A percentile compares a stretch with the other conserved stretches of the same genome.
Evolutionary conservation across 306 rosid genomes (phyloP).

Genomic region (Erythrophleum fordii): DNA sequence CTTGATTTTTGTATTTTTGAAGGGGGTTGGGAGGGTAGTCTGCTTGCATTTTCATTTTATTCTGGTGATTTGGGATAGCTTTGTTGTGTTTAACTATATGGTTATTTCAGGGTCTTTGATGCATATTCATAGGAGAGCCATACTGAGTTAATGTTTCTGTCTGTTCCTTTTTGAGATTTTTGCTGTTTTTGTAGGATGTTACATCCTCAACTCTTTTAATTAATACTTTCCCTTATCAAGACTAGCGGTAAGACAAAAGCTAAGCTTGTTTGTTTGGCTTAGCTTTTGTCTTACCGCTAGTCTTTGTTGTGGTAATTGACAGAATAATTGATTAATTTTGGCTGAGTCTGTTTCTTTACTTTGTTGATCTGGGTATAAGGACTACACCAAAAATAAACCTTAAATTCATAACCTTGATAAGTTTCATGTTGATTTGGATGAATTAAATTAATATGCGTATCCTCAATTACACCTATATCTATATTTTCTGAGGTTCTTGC

Average conservation of each 20-base stretch:
- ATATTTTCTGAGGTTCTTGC: constrained; percentile 17
- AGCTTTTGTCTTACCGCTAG: constrained; percentile 11
- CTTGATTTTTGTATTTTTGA: background rate
- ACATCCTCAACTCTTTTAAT: background rate
- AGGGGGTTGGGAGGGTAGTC: background rate
- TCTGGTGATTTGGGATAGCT: background rate
- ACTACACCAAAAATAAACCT: background rate
- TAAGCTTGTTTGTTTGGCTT: constrained; percentile 20
- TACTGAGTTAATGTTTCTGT: constrained; percentile 8
- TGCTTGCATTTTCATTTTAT: constrained; percentile 7
- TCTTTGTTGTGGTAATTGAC: constrained; percentile 8
- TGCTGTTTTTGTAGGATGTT: background rate
- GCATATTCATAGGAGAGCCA: background rate
- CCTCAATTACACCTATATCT: constrained; percentile 5
- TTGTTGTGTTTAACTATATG: background rate
- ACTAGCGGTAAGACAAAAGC: too few relatives aligned
- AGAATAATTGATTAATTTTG: background rate
- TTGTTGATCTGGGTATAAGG: background rate
- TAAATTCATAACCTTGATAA: constrained; percentile 3
- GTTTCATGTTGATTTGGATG: constrained; percentile 25
- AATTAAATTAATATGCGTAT: constrained; percentile 3
- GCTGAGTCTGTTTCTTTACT: background rate
- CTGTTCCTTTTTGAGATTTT: background rate
- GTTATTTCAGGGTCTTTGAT: background rate
- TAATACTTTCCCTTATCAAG: background rate